Percentiles rank a stretch among this genome's conserved stretches.
Conservation (phyloP, 2,329 filamentous ascomycete species). For the Colletotrichum destructivum region DNA sequence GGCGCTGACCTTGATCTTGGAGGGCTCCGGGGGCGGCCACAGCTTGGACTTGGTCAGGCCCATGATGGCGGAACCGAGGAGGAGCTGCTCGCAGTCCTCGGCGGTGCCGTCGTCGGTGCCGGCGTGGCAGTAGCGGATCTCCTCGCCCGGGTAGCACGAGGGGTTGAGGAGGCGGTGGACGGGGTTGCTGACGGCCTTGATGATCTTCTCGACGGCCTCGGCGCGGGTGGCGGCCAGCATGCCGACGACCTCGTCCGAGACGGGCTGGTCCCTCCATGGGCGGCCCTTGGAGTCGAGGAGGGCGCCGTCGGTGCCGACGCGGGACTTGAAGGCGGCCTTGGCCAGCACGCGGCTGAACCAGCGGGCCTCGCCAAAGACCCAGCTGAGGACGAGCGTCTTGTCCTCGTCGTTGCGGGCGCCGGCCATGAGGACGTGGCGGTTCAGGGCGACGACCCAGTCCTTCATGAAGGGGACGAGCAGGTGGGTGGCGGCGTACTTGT, state of each 20-base stretch:
- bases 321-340: conserved; percentile 39
- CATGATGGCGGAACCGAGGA: conserved; percentile 41
- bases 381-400: conserved; percentile 40
- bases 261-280: conserved; percentile 35
- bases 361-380: conserved; percentile 39
- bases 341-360: conserved; percentile 39
- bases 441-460: conserved; percentile 39
- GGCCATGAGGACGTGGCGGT: conserved; percentile 40
- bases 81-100: conserved; percentile 41
- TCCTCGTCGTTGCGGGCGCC: conserved; percentile 42
- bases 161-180: conserved; percentile 40
- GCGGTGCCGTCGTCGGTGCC: conserved; percentile 36
- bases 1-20: conserved; percentile 38
- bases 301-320: conserved; percentile 29
- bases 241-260: conserved; percentile 36
- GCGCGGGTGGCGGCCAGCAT: conserved; percentile 33
- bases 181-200: conserved; percentile 42
- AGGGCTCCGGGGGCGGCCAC: conserved; percentile 34
- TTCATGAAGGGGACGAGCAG: conserved; percentile 41
- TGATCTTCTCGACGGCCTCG: conserved; percentile 39
- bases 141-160: conserved; percentile 38
- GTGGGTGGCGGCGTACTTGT: conserved; percentile 39
- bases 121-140: conserved; percentile 38
- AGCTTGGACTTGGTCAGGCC: conserved; percentile 36
- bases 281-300: conserved; percentile 36